A percentile compares a stretch with the other conserved stretches of the same genome.
Evolutionary conservation across 2,329 filamentous ascomycete genomes (phyloP).

Genomic region (Bisporella sp.): DNA sequence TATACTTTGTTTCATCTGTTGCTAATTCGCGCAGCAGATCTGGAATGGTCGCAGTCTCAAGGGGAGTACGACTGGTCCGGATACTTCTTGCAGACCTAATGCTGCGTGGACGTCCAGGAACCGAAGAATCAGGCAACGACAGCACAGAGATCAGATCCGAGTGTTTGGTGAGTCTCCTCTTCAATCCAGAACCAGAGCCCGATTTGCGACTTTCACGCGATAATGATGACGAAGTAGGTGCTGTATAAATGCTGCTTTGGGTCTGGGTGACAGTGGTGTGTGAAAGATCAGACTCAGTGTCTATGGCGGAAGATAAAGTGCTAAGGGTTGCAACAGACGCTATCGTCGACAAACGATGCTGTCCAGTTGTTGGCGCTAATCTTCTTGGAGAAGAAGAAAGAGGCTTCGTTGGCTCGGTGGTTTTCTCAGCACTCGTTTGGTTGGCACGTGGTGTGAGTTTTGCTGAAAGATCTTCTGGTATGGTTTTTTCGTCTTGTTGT

Average conservation of each 20-base stretch:
- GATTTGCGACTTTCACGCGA: conserved; percentile 24
- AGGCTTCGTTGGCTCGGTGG: conserved; percentile 8
- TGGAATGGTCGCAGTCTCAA: conserved; percentile 60
- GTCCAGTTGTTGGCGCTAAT: conserved; percentile 16
- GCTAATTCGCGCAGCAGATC: conserved; percentile 76
- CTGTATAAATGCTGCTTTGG: conserved; percentile 25
- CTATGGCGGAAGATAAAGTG: conserved; percentile 12
- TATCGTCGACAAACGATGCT: conserved; percentile 25
- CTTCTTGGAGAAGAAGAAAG: conserved; percentile 11
- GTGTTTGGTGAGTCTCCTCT: conserved; percentile 75
- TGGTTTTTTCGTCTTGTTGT: conserved; percentile 3
- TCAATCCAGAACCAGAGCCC: conserved; percentile 25
- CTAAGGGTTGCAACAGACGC: conserved; percentile 23
- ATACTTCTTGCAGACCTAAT: conserved; percentile 73
- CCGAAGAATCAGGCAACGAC: conserved; percentile 58
- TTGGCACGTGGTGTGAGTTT: conserved; percentile 6
- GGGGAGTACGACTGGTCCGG: conserved; percentile 61
- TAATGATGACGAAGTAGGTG: conserved; percentile 16
- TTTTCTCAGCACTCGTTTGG: conserved; percentile 9
- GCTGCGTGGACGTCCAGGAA: conserved; percentile 55
- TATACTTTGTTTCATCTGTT: conserved; percentile 81
- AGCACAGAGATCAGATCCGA: conserved; percentile 91
- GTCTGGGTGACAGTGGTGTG: conserved; percentile 33
- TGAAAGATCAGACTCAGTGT: conserved; percentile 20
- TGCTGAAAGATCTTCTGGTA: conserved; percentile 6